Base-by-base conservation (phyloP, 352 stramenopile species). In the Elongisporangium anandrum region DNA sequence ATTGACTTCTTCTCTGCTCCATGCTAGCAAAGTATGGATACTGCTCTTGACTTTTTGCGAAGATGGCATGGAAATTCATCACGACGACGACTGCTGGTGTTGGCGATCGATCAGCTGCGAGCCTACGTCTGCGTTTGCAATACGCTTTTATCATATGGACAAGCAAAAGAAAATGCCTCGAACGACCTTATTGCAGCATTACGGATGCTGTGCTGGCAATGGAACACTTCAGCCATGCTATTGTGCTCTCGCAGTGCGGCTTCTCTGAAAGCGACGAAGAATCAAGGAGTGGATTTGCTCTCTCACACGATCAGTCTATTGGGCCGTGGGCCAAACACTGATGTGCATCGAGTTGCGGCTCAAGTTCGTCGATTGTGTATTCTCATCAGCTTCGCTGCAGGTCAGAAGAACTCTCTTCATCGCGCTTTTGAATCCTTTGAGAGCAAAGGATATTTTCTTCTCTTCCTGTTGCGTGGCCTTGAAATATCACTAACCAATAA, bases 161-260 rank as follows among this genome's bases (percentile, higher is more conserved):
- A 51, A 51, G 38, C 49, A 4, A 21, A 5, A 2, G 22, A 16
- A 16, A 54, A n/a, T n/a, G 19, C 7, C 2, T 52, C 9, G 19
- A 39, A 50, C 41, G 45, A 59, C 2, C 21, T 47, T 20, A 1
- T 20, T 45, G 62, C 26, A 34, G 57, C 49, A 8, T 5, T 78
- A 5, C 60, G 73, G 20, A 69, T 79, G 58, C 16, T 89, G 1
- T 68, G 62, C n/a, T 92, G 83, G 83, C 80, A 92, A 52, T 92
- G 80, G 83, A 76, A 71, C 15, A 59, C 69, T 23, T 69, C 65
- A 1, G 70, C 60, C 9, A 55, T 77, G 61, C 63, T 86, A 47
- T 21, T 90, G 57, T 89, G 80, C 58, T 66, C 73, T 4, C 75
- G 83, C 16, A 80, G 69, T 48, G 61, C 74, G 9, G 49, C 21